Evolutionary conservation across 768 basidiomycete genomes (phyloP), one percentile per base, ranked within the genome.

Genomic region (Kwoniella shandongensis): DNA sequence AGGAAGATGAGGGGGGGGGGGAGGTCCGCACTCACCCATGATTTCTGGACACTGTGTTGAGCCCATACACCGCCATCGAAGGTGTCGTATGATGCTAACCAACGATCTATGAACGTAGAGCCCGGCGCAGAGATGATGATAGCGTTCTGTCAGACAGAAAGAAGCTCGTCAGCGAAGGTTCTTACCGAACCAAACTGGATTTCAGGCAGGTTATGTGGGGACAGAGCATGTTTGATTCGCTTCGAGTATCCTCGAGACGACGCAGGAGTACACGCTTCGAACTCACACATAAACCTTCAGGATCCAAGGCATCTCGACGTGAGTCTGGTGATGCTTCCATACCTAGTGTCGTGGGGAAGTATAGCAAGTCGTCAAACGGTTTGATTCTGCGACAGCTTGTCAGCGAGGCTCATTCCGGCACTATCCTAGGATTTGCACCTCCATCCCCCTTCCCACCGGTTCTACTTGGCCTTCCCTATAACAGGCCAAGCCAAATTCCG

Each of bases 291-390:
- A 77, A 60, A 1, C 76, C 74, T 48, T 70, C 69, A 10, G 76
- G 76, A n/a, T 77, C 76, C 4, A 73, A 38, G 0, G 51, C 40
- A 17, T 59, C 53, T 22, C 69, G 40, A 12, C 64, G 41, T 0
- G 69, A 71, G 51, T 77, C 73, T 12, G 76, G 65, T 1, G 74
- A 67, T 23, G 66, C 61, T 55, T 75, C 74, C 76, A 77, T 77
- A 5, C 73, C 76, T 11, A 77, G 51, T 12, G 73, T 73, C 1
- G 68, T 72, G 1, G 71, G 63, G 44, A 52, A 58, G 32, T 72
- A 73, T 48, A 76, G 26, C 11, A 76, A 44, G 30, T 69, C 67
- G 41, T 71, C 72, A 44, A 76, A 73, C 1, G 73, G 59, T 59
- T 69, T 64, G 35, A 67, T 62, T 4, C 74, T 77, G 54, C 20